These are phyloP conservation scores for Suillus plorans DNA, from an alignment of 768 basidiomycete genomes.

Conservation along the genomic window DNA sequence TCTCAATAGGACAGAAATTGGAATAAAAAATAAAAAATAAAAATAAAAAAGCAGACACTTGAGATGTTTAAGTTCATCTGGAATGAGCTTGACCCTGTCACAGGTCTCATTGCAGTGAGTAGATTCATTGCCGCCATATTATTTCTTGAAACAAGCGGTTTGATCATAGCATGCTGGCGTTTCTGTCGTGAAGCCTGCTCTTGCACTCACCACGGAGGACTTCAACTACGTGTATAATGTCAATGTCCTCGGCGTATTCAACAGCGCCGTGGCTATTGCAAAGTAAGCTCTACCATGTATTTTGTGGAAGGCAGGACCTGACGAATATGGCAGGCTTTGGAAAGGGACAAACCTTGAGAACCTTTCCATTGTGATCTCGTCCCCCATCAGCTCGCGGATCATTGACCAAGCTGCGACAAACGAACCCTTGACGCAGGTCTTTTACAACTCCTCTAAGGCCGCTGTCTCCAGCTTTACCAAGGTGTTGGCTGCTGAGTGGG, in stretches of 20 bases:
- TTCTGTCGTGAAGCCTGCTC: slow-evolving; percentile 60
- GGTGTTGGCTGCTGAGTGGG: slow-evolving; percentile 67
- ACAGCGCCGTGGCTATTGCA: slow-evolving; percentile 57
- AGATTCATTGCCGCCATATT: neutral
- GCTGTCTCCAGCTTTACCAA: slow-evolving; percentile 63
- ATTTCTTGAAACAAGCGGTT: neutral
- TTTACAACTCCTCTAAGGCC: slow-evolving; percentile 62
- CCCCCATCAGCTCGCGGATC: slow-evolving; percentile 67
- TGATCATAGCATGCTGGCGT: slow-evolving; percentile 54
- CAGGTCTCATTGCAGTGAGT: slow-evolving; percentile 56
- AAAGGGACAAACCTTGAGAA: slow-evolving; percentile 28
- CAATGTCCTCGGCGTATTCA: slow-evolving; percentile 69
- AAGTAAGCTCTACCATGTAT: slow-evolving; percentile 35
- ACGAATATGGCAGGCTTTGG: slow-evolving; percentile 41
- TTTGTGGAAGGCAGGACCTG: neutral
- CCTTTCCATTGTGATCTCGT: slow-evolving; percentile 62
- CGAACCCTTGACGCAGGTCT: slow-evolving; percentile 51
- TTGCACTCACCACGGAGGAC: slow-evolving; percentile 55
- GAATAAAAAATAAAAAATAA: no score
- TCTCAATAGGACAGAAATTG: no score
- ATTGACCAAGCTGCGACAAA: slow-evolving; percentile 51
- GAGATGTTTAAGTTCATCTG: slow-evolving; percentile 49
- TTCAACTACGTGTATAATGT: slow-evolving; percentile 54
- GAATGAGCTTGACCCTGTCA: slow-evolving; percentile 45
- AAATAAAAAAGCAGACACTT: no score